Conservation (phyloP, 2,329 filamentous ascomycete genomes). For the Penicillium nordicum region DNA sequence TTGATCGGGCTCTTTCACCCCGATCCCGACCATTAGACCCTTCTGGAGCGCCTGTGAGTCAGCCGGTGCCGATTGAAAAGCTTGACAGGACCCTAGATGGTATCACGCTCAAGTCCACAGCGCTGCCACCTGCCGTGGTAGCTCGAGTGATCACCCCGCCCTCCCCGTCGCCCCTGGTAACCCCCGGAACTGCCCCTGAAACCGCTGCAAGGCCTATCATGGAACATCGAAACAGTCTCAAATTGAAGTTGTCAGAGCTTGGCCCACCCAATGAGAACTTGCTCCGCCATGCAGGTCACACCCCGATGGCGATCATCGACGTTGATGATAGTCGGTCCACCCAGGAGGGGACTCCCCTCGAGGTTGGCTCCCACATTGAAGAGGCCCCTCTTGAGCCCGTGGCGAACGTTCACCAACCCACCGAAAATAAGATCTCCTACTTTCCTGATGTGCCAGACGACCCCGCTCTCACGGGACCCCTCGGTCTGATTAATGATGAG, state of each 20-base stretch:
- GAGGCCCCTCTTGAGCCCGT: slow-evolving; percentile 35
- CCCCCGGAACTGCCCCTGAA: slow-evolving; percentile 24
- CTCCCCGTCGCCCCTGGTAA: slow-evolving; percentile 30
- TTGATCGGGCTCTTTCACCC: slow-evolving; percentile 42
- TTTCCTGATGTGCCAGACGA: slow-evolving; percentile 43
- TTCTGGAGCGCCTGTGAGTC: slow-evolving; percentile 26
- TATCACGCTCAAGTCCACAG: slow-evolving; percentile 47
- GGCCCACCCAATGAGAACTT: slow-evolving; percentile 40
- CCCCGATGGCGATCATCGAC: slow-evolving; percentile 44
- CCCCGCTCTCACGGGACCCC: slow-evolving; percentile 42
- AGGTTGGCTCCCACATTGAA: slow-evolving; percentile 21
- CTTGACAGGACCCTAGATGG: slow-evolving; percentile 47
- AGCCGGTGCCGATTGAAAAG: slow-evolving; percentile 46
- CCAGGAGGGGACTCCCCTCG: slow-evolving; percentile 21
- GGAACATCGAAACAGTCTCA: slow-evolving; percentile 33
- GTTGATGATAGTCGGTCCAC: slow-evolving; percentile 28
- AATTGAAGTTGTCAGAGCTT: slow-evolving; percentile 37
- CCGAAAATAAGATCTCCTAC: slow-evolving; percentile 41
- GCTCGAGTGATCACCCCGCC: slow-evolving; percentile 44
- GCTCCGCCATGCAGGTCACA: slow-evolving; percentile 43
- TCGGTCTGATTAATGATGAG: slow-evolving; percentile 43
- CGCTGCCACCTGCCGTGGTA: slow-evolving; percentile 42
- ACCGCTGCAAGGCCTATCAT: slow-evolving; percentile 20
- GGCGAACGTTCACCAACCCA: slow-evolving; percentile 32
- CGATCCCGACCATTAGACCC: slow-evolving; percentile 34